Percentiles rank a stretch among this genome's conserved stretches.
Conservation (phyloP, 495 filamentous ascomycete genomes). For the Apodospora peruviana region DNA sequence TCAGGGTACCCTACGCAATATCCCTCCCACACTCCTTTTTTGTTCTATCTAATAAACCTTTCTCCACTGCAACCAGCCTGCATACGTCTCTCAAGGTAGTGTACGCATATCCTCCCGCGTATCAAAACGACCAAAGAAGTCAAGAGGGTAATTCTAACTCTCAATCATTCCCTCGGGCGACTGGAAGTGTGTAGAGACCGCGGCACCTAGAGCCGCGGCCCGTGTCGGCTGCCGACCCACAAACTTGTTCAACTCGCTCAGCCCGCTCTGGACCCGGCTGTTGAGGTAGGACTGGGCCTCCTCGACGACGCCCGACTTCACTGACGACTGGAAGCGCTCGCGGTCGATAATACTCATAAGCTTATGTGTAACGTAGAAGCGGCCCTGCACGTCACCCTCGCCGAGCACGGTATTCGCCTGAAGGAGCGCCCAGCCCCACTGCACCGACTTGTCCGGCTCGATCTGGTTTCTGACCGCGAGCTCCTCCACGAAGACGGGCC, state of each 20-base stretch:
- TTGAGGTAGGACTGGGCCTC: slow-evolving; percentile 36
- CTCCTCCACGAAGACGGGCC: slow-evolving; percentile 30
- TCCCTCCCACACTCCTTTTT: too few species aligned
- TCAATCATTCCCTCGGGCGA: slow-evolving; percentile 22
- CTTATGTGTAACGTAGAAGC: slow-evolving; percentile 38
- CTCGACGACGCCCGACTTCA: slow-evolving; percentile 19
- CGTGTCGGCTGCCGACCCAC: slow-evolving; percentile 7
- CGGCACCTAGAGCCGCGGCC: slow-evolving; percentile 14
- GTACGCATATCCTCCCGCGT: too few species aligned
- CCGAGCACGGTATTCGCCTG: slow-evolving; percentile 12
- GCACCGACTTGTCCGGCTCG: slow-evolving; percentile 13
- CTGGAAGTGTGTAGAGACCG: slow-evolving; percentile 12
- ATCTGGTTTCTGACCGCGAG: slow-evolving; percentile 27
- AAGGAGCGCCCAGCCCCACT: slow-evolving; percentile 28
- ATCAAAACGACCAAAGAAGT: too few species aligned
- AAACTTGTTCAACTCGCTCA: slow-evolving; percentile 2
- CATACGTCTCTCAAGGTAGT: too few species aligned
- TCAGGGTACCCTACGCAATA: too few species aligned
- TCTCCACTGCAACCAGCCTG: too few species aligned
- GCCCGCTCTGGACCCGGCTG: slow-evolving; percentile 28
- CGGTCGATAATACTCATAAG: slow-evolving; percentile 30
- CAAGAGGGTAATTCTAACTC: too few species aligned
- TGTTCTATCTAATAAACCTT: too few species aligned
- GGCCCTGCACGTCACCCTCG: slow-evolving; percentile 29
- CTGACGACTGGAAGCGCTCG: slow-evolving; percentile 13